Evolutionary conservation across 345 rosid species (phyloP).

Genomic region (Corchorus capsularis): DNA sequence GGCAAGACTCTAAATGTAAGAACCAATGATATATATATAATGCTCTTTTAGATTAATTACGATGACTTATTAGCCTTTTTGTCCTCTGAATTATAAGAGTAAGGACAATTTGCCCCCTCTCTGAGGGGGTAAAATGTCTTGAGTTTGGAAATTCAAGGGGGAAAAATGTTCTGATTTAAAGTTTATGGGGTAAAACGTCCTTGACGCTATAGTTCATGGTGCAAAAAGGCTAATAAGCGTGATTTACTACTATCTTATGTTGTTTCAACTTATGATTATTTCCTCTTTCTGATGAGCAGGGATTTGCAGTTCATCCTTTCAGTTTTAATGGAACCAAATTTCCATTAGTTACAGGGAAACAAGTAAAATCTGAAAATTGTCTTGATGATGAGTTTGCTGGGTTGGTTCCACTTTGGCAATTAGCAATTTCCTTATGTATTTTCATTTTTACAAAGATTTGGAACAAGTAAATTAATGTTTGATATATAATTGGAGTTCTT

Average conservation of each 20-base stretch:
- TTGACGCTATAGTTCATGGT: too few relatives aligned
- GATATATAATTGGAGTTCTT: background rate
- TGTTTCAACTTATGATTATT: background rate
- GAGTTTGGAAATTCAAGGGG: too few relatives aligned
- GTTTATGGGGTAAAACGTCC: too few relatives aligned
- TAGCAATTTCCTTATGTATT: constrained; percentile 49
- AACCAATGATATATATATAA: background rate
- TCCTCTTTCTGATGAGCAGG: constrained; percentile 26
- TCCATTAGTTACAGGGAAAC: constrained; percentile 41
- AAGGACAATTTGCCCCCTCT: too few relatives aligned
- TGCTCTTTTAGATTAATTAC: background rate
- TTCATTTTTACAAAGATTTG: constrained; percentile 51
- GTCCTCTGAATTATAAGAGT: too few relatives aligned
- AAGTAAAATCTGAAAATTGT: constrained; percentile 34
- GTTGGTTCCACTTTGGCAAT: constrained; percentile 25
- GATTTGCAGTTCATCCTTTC: constrained; percentile 37
- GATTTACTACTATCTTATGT: too few relatives aligned
- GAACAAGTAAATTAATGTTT: constrained; percentile 22
- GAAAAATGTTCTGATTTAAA: too few relatives aligned
- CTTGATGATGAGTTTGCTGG: background rate
- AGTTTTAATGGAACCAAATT: constrained; percentile 24
- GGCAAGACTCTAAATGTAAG: constrained; percentile 43
- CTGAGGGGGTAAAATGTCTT: too few relatives aligned
- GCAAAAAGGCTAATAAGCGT: too few relatives aligned
- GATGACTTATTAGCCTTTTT: too few relatives aligned